Base-by-base conservation (phyloP, 2,329 filamentous ascomycete species). In the Phyllosticta citribraziliensis region DNA sequence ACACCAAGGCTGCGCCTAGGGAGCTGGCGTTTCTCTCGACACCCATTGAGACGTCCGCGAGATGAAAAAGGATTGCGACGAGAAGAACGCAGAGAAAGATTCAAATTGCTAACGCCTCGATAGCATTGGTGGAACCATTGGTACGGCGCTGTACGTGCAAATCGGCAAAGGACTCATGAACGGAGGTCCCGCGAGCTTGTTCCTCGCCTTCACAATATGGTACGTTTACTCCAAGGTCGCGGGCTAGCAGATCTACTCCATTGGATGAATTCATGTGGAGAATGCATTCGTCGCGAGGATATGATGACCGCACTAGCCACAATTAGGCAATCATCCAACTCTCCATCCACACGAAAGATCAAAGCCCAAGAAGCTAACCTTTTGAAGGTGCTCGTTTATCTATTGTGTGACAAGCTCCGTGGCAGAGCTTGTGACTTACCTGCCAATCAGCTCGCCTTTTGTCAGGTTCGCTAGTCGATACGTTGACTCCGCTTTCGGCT, bases 361-460 rank as follows among this genome's bases (percentile, higher is more conserved):
- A 17, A n/a, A 10, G 11, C 53, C 27, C 27, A 30, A 30, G 6
- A 30, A 62, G 17, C 64, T 63, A 12, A 58, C 55, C 30, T 56
- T 11, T 52, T 52, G 47, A 54, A 76, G 74, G 74, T 77, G 74
- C 65, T 69, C 72, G 24, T 73, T 76, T 65, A 76, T 76, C 62
- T 64, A 76, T 56, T 70, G 72, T 57, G 72, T 76, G 57, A 76
- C 74, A 47, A 63, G 75, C 63, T 73, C 75, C 69, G 83, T 88
- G 75, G 85, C 86, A 12, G 88, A 91, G 70, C 89, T 91, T 87
- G 87, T 89, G 8, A 88, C 86, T 0, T 89, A 88, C 65, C 76
- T 89, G 2, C 88, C 88, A 8, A 88, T 91, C 59, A 89, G 87
- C 0, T 89, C 87, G 51, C 87, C 88, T 0, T 91, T 92, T 71